Evolutionary conservation across 306 rosid species (phyloP).

Genomic region (Fagus sylvatica): DNA sequence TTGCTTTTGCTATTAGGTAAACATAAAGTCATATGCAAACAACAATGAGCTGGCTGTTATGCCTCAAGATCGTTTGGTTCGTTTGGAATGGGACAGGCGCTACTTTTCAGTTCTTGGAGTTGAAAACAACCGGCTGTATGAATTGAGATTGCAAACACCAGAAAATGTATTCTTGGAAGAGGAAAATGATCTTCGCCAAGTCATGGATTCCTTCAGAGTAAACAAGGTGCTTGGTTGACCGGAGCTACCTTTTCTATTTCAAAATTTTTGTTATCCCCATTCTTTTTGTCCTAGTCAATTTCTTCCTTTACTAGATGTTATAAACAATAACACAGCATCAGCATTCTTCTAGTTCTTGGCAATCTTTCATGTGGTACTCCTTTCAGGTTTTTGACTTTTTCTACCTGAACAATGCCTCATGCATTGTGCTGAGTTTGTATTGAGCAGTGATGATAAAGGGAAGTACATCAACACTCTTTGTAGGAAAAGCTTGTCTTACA

Average conservation of each 20-base stretch:
- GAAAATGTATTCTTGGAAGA: conserved; percentile 82
- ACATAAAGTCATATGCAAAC: conserved; percentile 91
- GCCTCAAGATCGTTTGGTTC: conserved; percentile 82
- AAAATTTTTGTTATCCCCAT: neutral
- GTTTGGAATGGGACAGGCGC: conserved; percentile 88
- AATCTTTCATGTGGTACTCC: no score
- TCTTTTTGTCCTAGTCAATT: no score
- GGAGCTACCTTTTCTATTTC: neutral
- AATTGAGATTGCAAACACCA: conserved; percentile 83
- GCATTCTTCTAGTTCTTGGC: no score
- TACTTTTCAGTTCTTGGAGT: conserved; percentile 94
- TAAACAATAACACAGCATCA: no score
- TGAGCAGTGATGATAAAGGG: no score
- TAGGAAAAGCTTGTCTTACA: no score
- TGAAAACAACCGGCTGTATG: conserved; percentile 87
- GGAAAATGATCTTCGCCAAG: conserved; percentile 72
- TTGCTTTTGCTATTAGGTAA: conserved; percentile 45
- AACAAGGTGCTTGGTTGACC: conserved; percentile 54
- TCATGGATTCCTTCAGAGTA: conserved; percentile 90
- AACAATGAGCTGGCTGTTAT: conserved; percentile 93
- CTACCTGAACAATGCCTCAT: no score
- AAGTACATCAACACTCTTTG: no score
- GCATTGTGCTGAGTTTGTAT: neutral
- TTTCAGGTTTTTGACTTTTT: no score
- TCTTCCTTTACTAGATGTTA: no score